Percentiles rank a stretch among this genome's conserved stretches.
These are phyloP conservation scores for Tuber aestivum DNA, from an alignment of 495 filamentous ascomycete genomes.

Conservation along the genomic window DNA sequence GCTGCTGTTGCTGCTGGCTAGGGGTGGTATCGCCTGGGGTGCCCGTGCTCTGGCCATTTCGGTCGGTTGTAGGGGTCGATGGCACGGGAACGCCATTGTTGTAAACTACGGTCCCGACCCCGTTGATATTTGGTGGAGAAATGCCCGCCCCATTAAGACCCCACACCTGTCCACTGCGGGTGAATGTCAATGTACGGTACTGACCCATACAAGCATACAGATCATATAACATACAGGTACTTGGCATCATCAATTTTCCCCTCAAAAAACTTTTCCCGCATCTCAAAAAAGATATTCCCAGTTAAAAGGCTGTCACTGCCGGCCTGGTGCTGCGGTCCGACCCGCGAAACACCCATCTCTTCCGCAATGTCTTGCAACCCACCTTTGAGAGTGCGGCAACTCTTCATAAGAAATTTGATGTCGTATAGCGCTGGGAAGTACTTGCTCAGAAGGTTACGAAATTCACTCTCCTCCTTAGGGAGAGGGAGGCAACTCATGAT, in stretches of 20 bases:
- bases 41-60: constrained; percentile 23
- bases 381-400: constrained; percentile 53
- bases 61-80: constrained; percentile 29
- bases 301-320: constrained; percentile 88
- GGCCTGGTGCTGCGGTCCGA: constrained; percentile 81
- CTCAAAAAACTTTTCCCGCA: constrained; percentile 77
- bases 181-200: not conserved
- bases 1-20: constrained; percentile 15
- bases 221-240: constrained; percentile 33
- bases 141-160: constrained; percentile 41
- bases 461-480: constrained; percentile 80
- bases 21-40: constrained; percentile 35
- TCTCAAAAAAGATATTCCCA: constrained; percentile 85
- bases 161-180: constrained; percentile 40
- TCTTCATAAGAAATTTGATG: constrained; percentile 93
- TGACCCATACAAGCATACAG: not conserved
- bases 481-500: constrained; percentile 72
- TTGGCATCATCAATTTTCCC: constrained; percentile 62
- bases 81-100: constrained; percentile 36
- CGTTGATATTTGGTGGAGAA: constrained; percentile 36
- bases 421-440: constrained; percentile 93
- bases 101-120: constrained; percentile 37
- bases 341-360: constrained; percentile 76
- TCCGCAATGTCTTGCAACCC: constrained; percentile 91
- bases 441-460: constrained; percentile 72